These are phyloP conservation scores for Fusarium verticillioides DNA, from an alignment of 2,329 filamentous ascomycete species.

Conservation along the genomic window DNA sequence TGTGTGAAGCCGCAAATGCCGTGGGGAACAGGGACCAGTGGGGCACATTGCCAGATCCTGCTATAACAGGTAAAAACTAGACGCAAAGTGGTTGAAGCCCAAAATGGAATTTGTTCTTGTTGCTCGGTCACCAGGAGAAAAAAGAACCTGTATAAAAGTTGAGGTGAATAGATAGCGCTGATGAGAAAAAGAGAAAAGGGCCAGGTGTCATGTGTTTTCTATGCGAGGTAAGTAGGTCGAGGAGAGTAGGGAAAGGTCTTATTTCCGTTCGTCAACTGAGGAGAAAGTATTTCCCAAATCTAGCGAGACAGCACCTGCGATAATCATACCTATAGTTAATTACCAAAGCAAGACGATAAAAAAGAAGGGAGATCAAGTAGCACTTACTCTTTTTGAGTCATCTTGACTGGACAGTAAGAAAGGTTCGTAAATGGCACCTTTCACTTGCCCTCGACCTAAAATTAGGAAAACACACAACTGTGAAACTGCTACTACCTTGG, in stretches of 20 bases:
- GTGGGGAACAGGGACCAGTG: slow-evolving; percentile 19
- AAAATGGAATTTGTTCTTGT: neutral
- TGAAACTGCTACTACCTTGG: neutral
- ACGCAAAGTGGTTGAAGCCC: neutral
- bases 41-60: slow-evolving; percentile 13
- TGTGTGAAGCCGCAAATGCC: slow-evolving; percentile 25
- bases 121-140: neutral
- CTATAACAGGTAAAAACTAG: neutral
- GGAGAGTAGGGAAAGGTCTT: neutral
- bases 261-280: neutral
- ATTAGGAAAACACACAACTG: neutral
- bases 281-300: neutral
- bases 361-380: neutral
- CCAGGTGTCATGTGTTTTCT: neutral
- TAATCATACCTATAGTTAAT: neutral
- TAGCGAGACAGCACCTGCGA: neutral
- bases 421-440: neutral
- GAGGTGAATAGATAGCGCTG: neutral
- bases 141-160: neutral
- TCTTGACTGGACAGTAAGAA: neutral
- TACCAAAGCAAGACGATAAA: neutral
- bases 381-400: neutral
- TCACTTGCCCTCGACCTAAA: neutral
- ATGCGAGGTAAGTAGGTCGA: neutral
- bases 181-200: neutral